Evolutionary conservation across 306 rosid genomes (phyloP), one percentile per base, ranked within the genome.

Genomic region (Inga laurina): DNA sequence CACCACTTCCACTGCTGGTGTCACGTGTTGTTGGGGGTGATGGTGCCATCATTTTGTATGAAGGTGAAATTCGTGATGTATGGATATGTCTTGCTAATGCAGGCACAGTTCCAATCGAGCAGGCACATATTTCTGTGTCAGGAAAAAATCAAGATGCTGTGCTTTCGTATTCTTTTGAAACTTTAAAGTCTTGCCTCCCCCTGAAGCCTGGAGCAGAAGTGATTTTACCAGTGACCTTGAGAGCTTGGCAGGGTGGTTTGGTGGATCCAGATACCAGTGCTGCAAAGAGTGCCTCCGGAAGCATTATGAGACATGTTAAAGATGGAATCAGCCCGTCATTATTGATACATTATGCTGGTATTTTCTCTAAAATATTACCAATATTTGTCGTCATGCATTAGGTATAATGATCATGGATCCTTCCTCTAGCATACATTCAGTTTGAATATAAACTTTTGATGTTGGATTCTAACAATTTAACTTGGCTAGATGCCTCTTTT

Each of bases 81-180:
- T 89, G 93, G 94, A 92, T 94, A 80, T 87, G 91, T 84, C 90
- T 97, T 83, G 97, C 98, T 78, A 97, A 97, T 88, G 99, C 99
- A 11, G 98, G 98, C 78, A 94, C 98, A 15, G 96, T 97, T 85
- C 93, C 97, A 49, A 93, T 91, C 51, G 99, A 94, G 86, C 98
- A 92, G 87, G 95, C 90, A 44, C 97, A 97, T 88, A 89, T 94
- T 84, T 97, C 98, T 71, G 77, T 97, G 39, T 92, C 97, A 0
- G 98, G 98, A 70, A 94, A 97, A 85, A 93, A 97, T 85, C 99
- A 94, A 87, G 97, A 97, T 86, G 89, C 97, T 43, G 97, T 97
- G 37, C 82, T 92, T 77, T 92, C 93, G 7, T 82, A 89, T 88
- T 89, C 95, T 37, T 80, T 81, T 64, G 97, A 94, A 82, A 90